Base-by-base conservation (phyloP, 1,284 basidiomycete genomes). In the Singerocomus rubriflavus region DNA sequence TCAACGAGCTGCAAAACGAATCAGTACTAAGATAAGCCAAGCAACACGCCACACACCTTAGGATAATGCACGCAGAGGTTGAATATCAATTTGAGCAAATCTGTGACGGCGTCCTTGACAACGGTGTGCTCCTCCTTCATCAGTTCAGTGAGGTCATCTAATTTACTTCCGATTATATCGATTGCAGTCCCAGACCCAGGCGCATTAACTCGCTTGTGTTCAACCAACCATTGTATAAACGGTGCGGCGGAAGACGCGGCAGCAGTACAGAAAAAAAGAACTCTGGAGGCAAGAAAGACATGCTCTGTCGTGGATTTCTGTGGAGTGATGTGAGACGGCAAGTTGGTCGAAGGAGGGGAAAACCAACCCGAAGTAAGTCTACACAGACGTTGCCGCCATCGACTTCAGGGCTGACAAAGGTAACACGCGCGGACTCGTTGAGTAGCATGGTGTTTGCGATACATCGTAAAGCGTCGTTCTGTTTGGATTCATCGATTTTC, bases 391-490 rank as follows among this genome's bases (percentile, higher is more conserved):
- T 74, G 11, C 82, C 85, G 8, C 88, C 88, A 21, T 76, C 77
- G 9, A 88, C 81, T 6, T 77, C 75, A 43, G 79, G 73, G 37
- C 69, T 69, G 30, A 86, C 66, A 59, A 88, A 81, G 0, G 77
- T 79, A 14, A 66, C 63, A 44, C 89, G 78, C 5, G 84, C 83
- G 16, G 69, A 62, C 49, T 85, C 84, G 41, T 85, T 71, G 46
- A 91, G 76, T 25, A 91, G 74, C 12, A 91, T 63, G 0, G 86
- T 81, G 62, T 91, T 91, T 5, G 89, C 88, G 31, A 89, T 75
- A 50, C 84, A 88, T 45, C 87, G 75, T 42, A 91, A 71, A 1
- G 87, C 85, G 69, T 91, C 86, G 48, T 77, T 79, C 25, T 56
- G 63, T 4, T 29, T 21, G 6, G 50, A 55, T 31, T 54, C 43